These are phyloP conservation scores for Sonneratia alba DNA, from an alignment of 345 rosid species.

Conservation along the genomic window DNA sequence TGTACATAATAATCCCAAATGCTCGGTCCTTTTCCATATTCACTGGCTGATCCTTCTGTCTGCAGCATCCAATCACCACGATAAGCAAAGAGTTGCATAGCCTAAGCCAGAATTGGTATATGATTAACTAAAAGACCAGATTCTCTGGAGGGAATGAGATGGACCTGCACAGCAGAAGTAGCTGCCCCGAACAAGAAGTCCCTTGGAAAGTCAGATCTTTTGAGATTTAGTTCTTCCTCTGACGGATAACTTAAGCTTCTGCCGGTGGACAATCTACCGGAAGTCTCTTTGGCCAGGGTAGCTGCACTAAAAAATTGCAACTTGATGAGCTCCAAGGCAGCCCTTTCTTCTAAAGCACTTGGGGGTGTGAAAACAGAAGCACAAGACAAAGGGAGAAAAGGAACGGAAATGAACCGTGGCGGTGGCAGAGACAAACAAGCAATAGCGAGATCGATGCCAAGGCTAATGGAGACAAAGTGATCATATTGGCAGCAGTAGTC, in stretches of 20 bases:
- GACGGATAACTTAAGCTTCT: neutral
- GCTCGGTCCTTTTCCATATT: constrained; percentile 23
- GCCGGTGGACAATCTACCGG: neutral
- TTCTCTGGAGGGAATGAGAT: neutral
- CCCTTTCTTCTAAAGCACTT: neutral
- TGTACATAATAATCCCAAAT: constrained; percentile 20
- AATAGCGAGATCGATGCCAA: neutral
- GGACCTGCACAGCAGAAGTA: constrained; percentile 32
- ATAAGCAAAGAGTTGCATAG: neutral
- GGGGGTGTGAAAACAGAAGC: neutral
- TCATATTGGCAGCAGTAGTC: neutral
- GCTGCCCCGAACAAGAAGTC: constrained; percentile 32
- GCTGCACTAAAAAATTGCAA: neutral
- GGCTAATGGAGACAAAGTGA: neutral
- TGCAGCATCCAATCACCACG: constrained; percentile 8
- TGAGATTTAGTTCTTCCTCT: constrained; percentile 1
- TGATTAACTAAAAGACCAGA: neutral
- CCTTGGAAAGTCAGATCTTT: constrained; percentile 23
- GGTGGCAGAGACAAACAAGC: neutral
- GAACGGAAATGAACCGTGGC: neutral
- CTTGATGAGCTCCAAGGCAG: neutral
- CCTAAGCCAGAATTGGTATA: neutral
- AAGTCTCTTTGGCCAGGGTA: neutral
- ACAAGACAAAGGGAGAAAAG: neutral
- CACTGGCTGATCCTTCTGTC: constrained; percentile 27